A percentile compares a stretch with the other conserved stretches of the same genome.
phyloP scores from a whole-genome alignment of 495 filamentous ascomycete species.

The Penicillium cataractarum region DNA sequence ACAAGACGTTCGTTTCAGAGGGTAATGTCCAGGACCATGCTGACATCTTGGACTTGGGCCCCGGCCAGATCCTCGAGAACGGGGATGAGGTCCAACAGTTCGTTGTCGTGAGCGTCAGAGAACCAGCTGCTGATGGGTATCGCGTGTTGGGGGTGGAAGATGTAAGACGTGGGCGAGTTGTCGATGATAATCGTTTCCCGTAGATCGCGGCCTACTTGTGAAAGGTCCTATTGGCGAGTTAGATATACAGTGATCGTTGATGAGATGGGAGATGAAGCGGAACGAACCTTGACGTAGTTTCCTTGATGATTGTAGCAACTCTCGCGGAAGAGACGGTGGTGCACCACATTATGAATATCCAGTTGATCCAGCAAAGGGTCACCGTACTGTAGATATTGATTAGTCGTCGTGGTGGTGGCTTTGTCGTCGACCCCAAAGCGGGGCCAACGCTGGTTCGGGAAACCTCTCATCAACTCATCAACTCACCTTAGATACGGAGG shows the following conservation, averaged over 20 bases:
- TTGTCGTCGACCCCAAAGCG: slow-evolving; percentile 7
- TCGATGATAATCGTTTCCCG: slow-evolving; percentile 99
- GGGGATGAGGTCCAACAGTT: slow-evolving; percentile 95
- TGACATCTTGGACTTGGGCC: slow-evolving; percentile 88
- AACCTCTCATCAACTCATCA: neutral
- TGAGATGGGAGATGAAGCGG: neutral
- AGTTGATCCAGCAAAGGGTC: slow-evolving; percentile 96
- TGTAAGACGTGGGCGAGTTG: slow-evolving; percentile 98
- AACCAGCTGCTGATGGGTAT: slow-evolving; percentile 99
- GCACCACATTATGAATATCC: slow-evolving; percentile 95
- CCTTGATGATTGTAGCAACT: slow-evolving; percentile 99
- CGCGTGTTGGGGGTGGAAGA: slow-evolving; percentile 98
- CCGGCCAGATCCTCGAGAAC: slow-evolving; percentile 97
- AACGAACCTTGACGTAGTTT: slow-evolving; percentile 88
- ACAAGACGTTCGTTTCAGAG: slow-evolving; percentile 55
- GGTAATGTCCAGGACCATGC: slow-evolving; percentile 93
- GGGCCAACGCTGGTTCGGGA: neutral
- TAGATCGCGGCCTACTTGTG: slow-evolving; percentile 93
- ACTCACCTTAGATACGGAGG: slow-evolving; percentile 94
- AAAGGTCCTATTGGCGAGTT: slow-evolving; percentile 68
- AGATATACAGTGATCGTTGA: slow-evolving; percentile 7
- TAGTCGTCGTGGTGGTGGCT: slow-evolving; percentile 7
- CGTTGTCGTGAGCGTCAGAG: slow-evolving; percentile 99
- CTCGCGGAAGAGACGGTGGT: slow-evolving; percentile 95
- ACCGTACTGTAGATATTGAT: slow-evolving; percentile 68